Evolutionary conservation across 345 rosid species (phyloP).

Genomic region (Euphorbia pulcherrima): DNA sequence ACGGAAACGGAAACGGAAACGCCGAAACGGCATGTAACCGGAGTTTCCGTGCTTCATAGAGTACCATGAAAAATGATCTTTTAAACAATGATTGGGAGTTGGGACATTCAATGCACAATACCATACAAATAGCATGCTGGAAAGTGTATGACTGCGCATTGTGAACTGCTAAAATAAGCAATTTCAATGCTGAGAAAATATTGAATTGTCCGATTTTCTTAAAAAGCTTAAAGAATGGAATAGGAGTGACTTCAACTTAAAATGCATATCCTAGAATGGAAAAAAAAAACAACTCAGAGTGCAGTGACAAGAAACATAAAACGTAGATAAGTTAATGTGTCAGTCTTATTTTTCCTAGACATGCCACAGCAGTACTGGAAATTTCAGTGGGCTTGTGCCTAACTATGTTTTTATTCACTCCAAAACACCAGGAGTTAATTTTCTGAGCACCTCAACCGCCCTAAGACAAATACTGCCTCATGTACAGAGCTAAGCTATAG

Average conservation of each 20-base stretch:
- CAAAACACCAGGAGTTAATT: background rate
- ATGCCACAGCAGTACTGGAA: background rate
- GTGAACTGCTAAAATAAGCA: background rate
- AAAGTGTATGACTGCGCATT: background rate
- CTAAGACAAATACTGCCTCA: background rate
- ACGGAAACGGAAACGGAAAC: too few relatives aligned
- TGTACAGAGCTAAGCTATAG: background rate
- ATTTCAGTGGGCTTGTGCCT: background rate
- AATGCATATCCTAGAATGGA: background rate
- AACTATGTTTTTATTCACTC: background rate
- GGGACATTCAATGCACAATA: background rate
- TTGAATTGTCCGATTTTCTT: background rate
- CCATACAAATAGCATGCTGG: background rate
- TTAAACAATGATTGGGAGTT: background rate
- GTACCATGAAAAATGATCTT: background rate
- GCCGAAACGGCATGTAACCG: too few relatives aligned
- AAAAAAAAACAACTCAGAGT: background rate
- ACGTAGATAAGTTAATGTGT: background rate
- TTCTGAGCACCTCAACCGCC: constrained; percentile 4
- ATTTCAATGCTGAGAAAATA: background rate
- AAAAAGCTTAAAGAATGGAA: background rate
- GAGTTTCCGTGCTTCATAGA: too few relatives aligned
- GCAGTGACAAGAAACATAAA: background rate
- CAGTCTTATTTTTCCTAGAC: background rate
- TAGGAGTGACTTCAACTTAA: background rate